phyloP scores from a whole-genome alignment of 495 filamentous ascomycete genomes.

The Venustampulla echinocandica region DNA sequence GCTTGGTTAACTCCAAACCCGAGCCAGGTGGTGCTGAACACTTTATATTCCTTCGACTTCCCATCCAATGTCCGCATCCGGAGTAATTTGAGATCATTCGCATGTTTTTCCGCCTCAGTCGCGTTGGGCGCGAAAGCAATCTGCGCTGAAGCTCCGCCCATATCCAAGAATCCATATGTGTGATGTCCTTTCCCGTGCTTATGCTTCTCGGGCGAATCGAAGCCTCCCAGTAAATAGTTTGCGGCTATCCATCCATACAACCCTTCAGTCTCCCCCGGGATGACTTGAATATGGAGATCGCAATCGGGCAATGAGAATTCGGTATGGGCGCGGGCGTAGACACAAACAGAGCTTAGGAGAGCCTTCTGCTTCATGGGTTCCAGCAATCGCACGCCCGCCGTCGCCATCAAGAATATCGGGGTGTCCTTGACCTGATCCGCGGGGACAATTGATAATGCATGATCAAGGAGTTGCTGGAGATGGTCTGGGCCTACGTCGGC shows the following conservation, averaged over 20 bases:
- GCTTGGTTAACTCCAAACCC: slow-evolving; percentile 94
- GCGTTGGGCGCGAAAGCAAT: slow-evolving; percentile 95
- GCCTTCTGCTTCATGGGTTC: slow-evolving; percentile 58
- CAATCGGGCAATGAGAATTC: slow-evolving; percentile 87
- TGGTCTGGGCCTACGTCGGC: slow-evolving; percentile 73
- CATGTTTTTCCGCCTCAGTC: slow-evolving; percentile 85
- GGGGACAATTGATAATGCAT: slow-evolving; percentile 78
- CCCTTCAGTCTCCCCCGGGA: slow-evolving; percentile 93
- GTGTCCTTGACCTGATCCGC: slow-evolving; percentile 68
- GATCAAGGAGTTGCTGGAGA: slow-evolving; percentile 67
- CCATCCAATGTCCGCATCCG: slow-evolving; percentile 78
- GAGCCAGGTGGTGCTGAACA: slow-evolving; percentile 95
- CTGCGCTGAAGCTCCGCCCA: slow-evolving; percentile 95
- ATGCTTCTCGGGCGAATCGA: slow-evolving; percentile 69
- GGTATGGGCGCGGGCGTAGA: slow-evolving; percentile 69
- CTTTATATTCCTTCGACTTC: slow-evolving; percentile 62
- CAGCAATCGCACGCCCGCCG: slow-evolving; percentile 94
- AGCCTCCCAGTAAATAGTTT: slow-evolving; percentile 95
- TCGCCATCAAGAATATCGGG: slow-evolving; percentile 90
- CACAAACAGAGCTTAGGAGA: slow-evolving; percentile 71
- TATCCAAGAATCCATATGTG: slow-evolving; percentile 96
- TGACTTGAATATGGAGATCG: slow-evolving; percentile 83
- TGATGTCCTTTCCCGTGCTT: slow-evolving; percentile 75
- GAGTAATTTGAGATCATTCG: slow-evolving; percentile 78
- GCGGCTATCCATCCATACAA: slow-evolving; percentile 98